phyloP scores from a whole-genome alignment of 352 stramenopile genomes.

The Phytophthora sp. region DNA sequence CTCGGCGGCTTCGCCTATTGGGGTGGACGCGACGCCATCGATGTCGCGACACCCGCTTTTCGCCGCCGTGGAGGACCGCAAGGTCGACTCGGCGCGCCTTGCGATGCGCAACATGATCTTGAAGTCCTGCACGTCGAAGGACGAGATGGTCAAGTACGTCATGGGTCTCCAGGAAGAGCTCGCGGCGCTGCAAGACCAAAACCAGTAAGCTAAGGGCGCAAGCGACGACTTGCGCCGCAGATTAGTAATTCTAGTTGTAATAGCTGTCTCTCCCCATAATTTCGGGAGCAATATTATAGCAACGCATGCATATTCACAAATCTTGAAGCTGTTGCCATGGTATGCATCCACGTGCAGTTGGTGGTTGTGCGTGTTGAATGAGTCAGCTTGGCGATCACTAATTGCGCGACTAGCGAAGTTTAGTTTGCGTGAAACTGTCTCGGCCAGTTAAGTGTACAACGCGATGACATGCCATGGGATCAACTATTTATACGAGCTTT shows the following conservation, averaged over 20 bases:
- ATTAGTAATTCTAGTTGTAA: slow-evolving; percentile 25
- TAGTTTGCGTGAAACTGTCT: not conserved
- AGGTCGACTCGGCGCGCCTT: slow-evolving; percentile 42
- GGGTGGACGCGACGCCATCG: slow-evolving; percentile 16
- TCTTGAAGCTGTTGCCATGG: not conserved
- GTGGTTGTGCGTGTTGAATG: too few relatives aligned
- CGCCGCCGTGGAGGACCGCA: slow-evolving; percentile 24
- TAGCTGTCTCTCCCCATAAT: slow-evolving; percentile 7
- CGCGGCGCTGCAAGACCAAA: slow-evolving; percentile 44
- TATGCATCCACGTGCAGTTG: too few relatives aligned
- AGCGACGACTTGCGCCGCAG: not conserved
- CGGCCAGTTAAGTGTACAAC: too few relatives aligned
- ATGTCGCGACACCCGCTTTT: slow-evolving; percentile 43
- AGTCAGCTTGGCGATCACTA: not conserved
- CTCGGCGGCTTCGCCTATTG: slow-evolving; percentile 6
- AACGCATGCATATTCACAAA: not conserved
- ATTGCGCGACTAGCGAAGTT: slow-evolving; percentile 5
- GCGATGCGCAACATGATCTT: slow-evolving; percentile 58
- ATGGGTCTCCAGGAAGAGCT: slow-evolving; percentile 62
- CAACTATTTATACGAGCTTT: slow-evolving; percentile 6
- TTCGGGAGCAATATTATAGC: slow-evolving; percentile 22
- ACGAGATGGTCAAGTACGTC: slow-evolving; percentile 65
- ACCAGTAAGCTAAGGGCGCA: slow-evolving; percentile 22
- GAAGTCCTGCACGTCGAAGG: slow-evolving; percentile 51
- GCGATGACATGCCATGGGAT: too few relatives aligned